Evolutionary conservation across 768 basidiomycete genomes (phyloP), one percentile per base, ranked within the genome.

Genomic region (Auriscalpium microsporum): DNA sequence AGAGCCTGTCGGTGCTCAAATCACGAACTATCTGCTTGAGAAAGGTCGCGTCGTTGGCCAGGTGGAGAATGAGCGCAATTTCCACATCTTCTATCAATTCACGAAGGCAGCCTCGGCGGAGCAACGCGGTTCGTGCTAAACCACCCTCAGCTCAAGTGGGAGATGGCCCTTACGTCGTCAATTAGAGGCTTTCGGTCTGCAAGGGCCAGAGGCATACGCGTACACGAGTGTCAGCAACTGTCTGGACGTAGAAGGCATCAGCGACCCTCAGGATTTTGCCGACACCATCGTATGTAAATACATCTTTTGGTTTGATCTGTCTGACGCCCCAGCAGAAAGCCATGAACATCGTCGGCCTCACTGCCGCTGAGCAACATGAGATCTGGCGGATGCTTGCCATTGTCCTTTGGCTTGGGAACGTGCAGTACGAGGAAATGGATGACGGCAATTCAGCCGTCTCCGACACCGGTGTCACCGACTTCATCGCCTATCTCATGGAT

Each of bases 31-130:
- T 67, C 80, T 99, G 10, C 74, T 99, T 57, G 96, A 99, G 72
- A 99, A 99, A 72, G 90, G 92, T 19, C 83, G 94, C 57, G 92
- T 98, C 11, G 94, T 97, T 10, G 94, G 94, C 36, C 96, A 99
- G 67, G 90, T 98, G 53, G 87, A 91, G 68, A 87, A 90, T 62
- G 96, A 99, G 71, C 84, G 96, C 58, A 90, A 96, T 69, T 98
- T 98, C 71, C 96, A 99, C 66, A 94, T 99, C 58, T 98, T 99
- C 76, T 99, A 98, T 70, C 96, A 99, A 67, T 96, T 98, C 70
- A 97, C 96, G 28, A 99, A 97, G 68, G 93, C 85, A 6, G 95
- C 96, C 4, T 83, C 88, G 8, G 78, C 85, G 48, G 90, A 86
- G 47, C 92, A 97, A 69, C 82, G 92, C 69, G 93, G 94, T 90